Evolutionary conservation across 139 green algal genomes (phyloP).

Genomic region (Trebouxia sp.): DNA sequence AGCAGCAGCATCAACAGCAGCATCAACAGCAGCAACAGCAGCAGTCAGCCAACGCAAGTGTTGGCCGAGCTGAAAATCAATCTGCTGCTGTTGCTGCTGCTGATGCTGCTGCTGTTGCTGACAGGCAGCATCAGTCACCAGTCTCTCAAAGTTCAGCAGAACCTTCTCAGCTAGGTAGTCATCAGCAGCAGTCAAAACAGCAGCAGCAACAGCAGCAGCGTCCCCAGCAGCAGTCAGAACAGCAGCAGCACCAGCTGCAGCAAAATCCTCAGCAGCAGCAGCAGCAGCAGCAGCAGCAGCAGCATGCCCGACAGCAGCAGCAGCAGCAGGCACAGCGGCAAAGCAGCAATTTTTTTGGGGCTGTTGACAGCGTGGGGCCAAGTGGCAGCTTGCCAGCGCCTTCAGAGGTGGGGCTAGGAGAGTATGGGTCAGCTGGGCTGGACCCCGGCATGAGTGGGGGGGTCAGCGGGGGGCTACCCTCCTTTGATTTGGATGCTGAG

Average conservation of each 20-base stretch:
- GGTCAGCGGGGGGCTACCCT: neutral
- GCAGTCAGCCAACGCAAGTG: no score
- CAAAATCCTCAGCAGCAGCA: constrained; percentile 26
- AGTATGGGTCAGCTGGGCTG: constrained; percentile 8
- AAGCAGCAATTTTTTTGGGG: neutral
- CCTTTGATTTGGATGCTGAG: constrained; percentile 40
- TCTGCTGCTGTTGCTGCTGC: no score
- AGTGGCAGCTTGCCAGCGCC: constrained; percentile 8
- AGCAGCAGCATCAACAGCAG: constrained; percentile 1
- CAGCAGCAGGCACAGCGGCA: constrained; percentile 2
- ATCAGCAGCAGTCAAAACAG: neutral
- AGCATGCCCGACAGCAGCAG: neutral
- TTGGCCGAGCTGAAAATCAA: no score
- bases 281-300: constrained; percentile 1
- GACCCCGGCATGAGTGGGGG: neutral
- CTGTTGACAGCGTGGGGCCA: neutral
- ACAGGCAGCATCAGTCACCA: no score
- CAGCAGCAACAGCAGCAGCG: neutral
- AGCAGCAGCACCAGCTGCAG: neutral
- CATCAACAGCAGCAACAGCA: constrained; percentile 28
- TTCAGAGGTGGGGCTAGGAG: neutral
- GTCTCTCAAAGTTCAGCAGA: no score
- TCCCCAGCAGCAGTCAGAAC: no score
- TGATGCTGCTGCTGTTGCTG: no score
- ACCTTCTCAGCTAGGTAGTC: no score